phyloP scores from a whole-genome alignment of 768 basidiomycete genomes.

The Ramaria sp. region DNA sequence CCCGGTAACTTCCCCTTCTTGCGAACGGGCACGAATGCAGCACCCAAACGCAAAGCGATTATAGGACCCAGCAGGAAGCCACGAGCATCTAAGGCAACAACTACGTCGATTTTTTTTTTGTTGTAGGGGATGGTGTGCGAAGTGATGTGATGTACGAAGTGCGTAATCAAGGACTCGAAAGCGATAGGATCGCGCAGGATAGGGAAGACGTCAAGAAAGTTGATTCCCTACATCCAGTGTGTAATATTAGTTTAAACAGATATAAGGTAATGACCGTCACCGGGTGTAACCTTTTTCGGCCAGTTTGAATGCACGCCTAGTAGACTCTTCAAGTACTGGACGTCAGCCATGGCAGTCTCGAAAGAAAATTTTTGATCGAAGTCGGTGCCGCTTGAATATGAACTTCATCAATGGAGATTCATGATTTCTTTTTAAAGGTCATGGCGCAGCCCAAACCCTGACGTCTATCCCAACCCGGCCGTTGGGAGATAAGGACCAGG shows the following conservation, averaged over 20 bases:
- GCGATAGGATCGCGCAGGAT: conserved; percentile 76
- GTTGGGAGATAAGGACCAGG: too few relatives aligned
- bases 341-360: conserved; percentile 54
- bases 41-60: conserved; percentile 81
- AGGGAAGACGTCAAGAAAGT: conserved; percentile 93
- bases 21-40: conserved; percentile 92
- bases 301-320: conserved; percentile 64
- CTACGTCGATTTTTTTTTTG: conserved; percentile 70
- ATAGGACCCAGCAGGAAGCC: conserved; percentile 94
- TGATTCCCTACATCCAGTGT: conserved; percentile 60
- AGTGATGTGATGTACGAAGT: conserved; percentile 77
- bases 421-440: too few relatives aligned
- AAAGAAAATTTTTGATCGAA: background rate
- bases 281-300: conserved; percentile 74
- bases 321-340: conserved; percentile 54
- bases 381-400: too few relatives aligned
- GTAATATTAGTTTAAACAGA: background rate
- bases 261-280: too few relatives aligned
- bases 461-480: too few relatives aligned
- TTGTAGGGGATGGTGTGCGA: conserved; percentile 60
- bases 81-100: conserved; percentile 92
- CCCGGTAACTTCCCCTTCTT: conserved; percentile 96
- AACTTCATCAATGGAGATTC: too few relatives aligned
- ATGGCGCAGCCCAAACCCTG: too few relatives aligned
- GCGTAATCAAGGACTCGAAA: conserved; percentile 86